Evolutionary conservation across 169 alveolate genomes (phyloP), one percentile per base, ranked within the genome.

Genomic region (Cryptosporidium tyzzeri): DNA sequence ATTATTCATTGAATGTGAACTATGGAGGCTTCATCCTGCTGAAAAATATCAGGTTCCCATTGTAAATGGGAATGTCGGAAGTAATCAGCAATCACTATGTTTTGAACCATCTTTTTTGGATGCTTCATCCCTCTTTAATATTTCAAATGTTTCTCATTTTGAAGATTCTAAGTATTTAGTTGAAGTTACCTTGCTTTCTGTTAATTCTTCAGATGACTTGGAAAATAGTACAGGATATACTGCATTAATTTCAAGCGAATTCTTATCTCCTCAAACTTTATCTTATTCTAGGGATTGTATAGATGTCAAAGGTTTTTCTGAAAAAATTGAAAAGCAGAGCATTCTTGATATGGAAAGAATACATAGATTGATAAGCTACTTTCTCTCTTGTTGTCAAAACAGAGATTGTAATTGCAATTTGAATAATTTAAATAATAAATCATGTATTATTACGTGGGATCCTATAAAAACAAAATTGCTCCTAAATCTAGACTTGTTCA

Each of bases 1-100:
- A 37, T 59, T 73, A 21, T 55, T 73, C 45, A 53, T 73, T 23
- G 71, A 73, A n/a, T 73, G 86, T 73, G 86, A 73, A 35, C 41
- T 73, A n/a, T 73, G 86, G 86, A n/a, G 86, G 59, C 62, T 73
- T 35, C 71, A 58, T n/a, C 48, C 51, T 5, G 45, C 50, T 33
- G 71, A 53, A 18, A 33, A 53, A 31, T 58, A 73, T 10, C 35
- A 53, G 23, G 29, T 21, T 73, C 69, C 84, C n/a, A 12, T 70
- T 45, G 58, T 70, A 44, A 70, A 51, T 48, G 84, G 62, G 62
- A 48, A 41, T 70, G n/a, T 12, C 0, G 84, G 67, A 18, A 12
- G 48, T n/a, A 9, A 39, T 31, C 84, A 50, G 39, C 58, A 33
- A 7, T 58, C 33, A 2, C 44, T 31, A 48, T 45, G 48, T 70